Percentiles rank a stretch among this genome's conserved stretches.
Evolutionary conservation across 176 grass and related monocot genomes (phyloP).

Genomic region (Luzula sylvatica): DNA sequence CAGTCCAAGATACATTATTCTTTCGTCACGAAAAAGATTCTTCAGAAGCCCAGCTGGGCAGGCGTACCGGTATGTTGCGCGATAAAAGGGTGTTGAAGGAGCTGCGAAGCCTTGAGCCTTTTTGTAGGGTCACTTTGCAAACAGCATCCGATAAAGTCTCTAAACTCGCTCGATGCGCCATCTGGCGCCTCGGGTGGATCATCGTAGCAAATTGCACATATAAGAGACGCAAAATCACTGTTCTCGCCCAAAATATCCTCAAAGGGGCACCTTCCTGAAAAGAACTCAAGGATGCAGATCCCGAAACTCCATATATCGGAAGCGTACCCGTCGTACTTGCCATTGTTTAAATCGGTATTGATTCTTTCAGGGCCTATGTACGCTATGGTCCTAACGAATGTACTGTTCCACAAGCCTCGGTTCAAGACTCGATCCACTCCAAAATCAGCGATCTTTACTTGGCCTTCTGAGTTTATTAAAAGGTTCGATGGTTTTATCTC

Average conservation of each 20-base stretch:
- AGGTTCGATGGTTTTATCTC: conserved; percentile 98
- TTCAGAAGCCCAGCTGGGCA: conserved; percentile 16
- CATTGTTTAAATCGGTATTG: conserved; percentile 95
- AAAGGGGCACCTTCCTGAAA: conserved; percentile 73
- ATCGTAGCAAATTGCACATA: conserved; percentile 86
- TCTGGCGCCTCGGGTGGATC: conserved; percentile 53
- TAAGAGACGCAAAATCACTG: conserved; percentile 82
- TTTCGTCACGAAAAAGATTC: conserved; percentile 25
- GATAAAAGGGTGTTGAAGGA: conserved; percentile 88
- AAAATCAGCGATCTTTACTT: conserved; percentile 94
- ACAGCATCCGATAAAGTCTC: conserved; percentile 71
- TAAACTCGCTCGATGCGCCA: conserved; percentile 56
- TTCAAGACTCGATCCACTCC: conserved; percentile 79
- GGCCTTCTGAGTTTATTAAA: conserved; percentile 59
- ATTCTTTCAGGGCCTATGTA: conserved; percentile 99
- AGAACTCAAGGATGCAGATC: conserved; percentile 97
- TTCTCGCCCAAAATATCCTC: conserved; percentile 72
- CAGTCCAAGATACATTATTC: no score
- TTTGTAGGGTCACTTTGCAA: conserved; percentile 75
- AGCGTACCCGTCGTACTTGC: conserved; percentile 70
- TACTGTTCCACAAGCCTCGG: conserved; percentile 95
- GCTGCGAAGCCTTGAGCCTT: conserved; percentile 40
- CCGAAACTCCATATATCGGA: conserved; percentile 99
- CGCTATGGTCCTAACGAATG: conserved; percentile 78
- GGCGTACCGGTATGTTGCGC: conserved; percentile 36